These are phyloP conservation scores for Aphanomyces astaci DNA, from an alignment of 352 stramenopile genomes.

Conservation along the genomic window DNA sequence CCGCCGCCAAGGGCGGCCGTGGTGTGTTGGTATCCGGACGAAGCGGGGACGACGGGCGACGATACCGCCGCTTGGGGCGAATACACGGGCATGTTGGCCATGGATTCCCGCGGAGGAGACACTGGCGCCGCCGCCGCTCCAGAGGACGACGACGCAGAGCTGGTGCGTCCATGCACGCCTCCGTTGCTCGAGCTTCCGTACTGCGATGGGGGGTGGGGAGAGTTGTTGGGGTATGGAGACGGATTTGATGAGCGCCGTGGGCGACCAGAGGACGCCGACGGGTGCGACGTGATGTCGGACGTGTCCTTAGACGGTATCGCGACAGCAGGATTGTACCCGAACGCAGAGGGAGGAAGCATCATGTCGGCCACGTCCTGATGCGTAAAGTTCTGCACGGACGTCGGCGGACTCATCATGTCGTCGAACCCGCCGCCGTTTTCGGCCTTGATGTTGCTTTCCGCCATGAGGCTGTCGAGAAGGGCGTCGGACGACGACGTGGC, in stretches of 20 bases:
- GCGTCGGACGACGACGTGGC: not conserved
- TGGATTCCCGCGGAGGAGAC: not conserved
- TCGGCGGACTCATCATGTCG: constrained; percentile 13
- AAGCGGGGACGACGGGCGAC: too few relatives aligned
- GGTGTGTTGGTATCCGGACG: too few relatives aligned
- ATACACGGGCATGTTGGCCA: not conserved
- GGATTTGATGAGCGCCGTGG: not conserved
- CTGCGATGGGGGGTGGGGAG: not conserved
- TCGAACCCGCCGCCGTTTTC: constrained; percentile 13
- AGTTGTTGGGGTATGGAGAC: not conserved
- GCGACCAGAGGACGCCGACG: not conserved
- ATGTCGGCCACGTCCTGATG: not conserved
- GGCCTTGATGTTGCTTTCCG: constrained; percentile 1
- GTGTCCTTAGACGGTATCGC: not conserved
- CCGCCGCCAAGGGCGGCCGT: too few relatives aligned
- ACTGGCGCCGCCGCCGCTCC: not conserved
- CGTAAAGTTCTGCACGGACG: not conserved
- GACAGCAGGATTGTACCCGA: not conserved
- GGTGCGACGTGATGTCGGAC: not conserved
- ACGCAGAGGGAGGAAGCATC: not conserved
- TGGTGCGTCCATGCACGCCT: not conserved
- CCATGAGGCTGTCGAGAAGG: constrained; percentile 16
- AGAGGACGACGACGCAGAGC: too few relatives aligned
- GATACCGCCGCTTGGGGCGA: not conserved
- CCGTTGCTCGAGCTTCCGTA: too few relatives aligned